These are phyloP conservation scores for Croton laevigatus DNA, from an alignment of 441 rosid genomes.

Conservation along the genomic window DNA sequence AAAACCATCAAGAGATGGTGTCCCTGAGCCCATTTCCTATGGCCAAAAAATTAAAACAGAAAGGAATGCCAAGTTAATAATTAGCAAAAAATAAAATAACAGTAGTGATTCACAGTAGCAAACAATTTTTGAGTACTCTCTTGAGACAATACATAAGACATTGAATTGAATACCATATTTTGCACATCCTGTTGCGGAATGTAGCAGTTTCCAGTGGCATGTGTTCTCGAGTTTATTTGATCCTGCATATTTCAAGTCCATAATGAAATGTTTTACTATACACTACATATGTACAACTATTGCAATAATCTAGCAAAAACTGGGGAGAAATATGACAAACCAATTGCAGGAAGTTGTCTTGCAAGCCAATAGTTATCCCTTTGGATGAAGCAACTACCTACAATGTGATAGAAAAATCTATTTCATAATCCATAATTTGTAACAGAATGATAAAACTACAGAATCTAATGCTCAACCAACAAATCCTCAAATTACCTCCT, in stretches of 20 bases:
- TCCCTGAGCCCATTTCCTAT: constrained; percentile 43
- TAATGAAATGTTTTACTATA: neutral
- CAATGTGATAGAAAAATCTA: constrained; percentile 13
- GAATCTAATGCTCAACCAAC: constrained; percentile 13
- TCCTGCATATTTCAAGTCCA: constrained; percentile 27
- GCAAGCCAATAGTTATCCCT: constrained; percentile 30
- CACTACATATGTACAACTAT: neutral
- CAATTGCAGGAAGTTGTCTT: constrained; percentile 38
- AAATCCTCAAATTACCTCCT: constrained; percentile 33
- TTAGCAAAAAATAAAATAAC: neutral
- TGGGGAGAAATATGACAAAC: constrained; percentile 22
- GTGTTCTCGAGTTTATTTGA: constrained; percentile 42
- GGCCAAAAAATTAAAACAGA: neutral
- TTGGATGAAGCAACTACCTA: constrained; percentile 37
- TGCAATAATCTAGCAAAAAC: neutral
- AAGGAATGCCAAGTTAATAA: neutral
- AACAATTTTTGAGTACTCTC: neutral
- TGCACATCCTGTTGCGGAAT: constrained; percentile 42
- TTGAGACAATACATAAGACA: neutral
- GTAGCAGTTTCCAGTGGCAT: constrained; percentile 34
- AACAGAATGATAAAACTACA: constrained; percentile 1
- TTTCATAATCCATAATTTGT: constrained; percentile 6
- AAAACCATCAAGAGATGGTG: constrained; percentile 38
- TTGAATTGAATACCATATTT: constrained; percentile 28
- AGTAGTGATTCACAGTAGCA: constrained; percentile 2